Evolutionary conservation across 2,329 filamentous ascomycete species (phyloP).

Genomic region (Aureobasidium melanogenum): DNA sequence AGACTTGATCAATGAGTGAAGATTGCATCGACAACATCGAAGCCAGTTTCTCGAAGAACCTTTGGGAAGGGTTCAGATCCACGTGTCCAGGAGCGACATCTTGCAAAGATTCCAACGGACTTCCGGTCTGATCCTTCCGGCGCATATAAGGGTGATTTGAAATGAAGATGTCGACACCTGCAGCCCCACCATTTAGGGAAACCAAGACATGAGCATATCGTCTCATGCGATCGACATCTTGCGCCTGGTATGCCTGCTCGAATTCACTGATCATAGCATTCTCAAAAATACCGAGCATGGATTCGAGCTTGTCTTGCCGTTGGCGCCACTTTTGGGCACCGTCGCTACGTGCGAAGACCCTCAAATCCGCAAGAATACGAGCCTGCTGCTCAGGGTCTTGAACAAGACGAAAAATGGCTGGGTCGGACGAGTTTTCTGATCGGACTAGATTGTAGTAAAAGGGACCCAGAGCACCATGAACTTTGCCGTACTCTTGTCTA

Average conservation of each 20-base stretch:
- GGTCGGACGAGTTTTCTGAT: conserved; percentile 66
- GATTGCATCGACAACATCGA: conserved; percentile 75
- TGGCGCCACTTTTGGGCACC: conserved; percentile 64
- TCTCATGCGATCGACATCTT: conserved; percentile 82
- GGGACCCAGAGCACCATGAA: conserved; percentile 80
- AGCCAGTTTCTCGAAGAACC: conserved; percentile 70
- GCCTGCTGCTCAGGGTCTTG: conserved; percentile 85
- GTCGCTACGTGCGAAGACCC: conserved; percentile 71
- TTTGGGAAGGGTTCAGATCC: conserved; percentile 67
- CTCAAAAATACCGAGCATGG: conserved; percentile 77
- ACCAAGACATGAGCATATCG: conserved; percentile 82
- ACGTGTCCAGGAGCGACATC: conserved; percentile 56
- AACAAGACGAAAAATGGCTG: conserved; percentile 77
- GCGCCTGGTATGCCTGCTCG: conserved; percentile 79
- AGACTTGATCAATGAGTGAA: conserved; percentile 70
- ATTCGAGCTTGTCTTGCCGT: conserved; percentile 62
- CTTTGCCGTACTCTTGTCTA: conserved; percentile 79
- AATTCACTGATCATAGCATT: conserved; percentile 86
- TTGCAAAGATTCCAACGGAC: conserved; percentile 74
- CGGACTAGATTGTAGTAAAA: conserved; percentile 77
- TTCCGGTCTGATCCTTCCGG: conserved; percentile 61
- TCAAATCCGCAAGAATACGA: conserved; percentile 74
- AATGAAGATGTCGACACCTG: conserved; percentile 71
- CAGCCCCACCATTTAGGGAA: conserved; percentile 68
- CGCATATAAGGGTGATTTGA: conserved; percentile 80